Evolutionary conservation across 176 grass and related monocot species (phyloP), one percentile per base, ranked within the genome.

Genomic region (Aegilops bicornis): DNA sequence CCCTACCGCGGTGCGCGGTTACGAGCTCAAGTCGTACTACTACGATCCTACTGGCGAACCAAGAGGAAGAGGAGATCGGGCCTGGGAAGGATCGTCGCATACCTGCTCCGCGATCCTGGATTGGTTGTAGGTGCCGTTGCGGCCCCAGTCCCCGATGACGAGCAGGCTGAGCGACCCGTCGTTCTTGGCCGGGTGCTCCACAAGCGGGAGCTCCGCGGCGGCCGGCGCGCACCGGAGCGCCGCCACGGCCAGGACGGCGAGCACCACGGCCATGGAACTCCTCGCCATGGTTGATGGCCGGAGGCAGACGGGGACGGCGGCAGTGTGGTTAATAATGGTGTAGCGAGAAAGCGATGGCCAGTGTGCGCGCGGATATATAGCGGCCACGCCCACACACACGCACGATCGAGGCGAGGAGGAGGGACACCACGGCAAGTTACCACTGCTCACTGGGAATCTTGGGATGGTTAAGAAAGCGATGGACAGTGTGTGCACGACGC

Each of bases 71-170:
- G 71, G 40, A 30, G 69, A 73, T 73, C 20, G 20, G 32, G 32
- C 7, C n/a, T 15, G 45, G n/a, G 42, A 76, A 43, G 27, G 70
- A 39, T 72, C 20, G 0, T 40, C 0, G n/a, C 0, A 73, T 77
- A 96, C 96, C 96, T 98, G 92, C 14, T 75, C 52, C 2, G 96
- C 93, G 74, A 98, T 90, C 77, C 40, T 14, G 40, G 92, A 91
- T 75, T 99, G 97, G 80, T 99, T 99, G 81, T 79, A 87, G 27
- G 36, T 10, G 12, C 97, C 97, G 47, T 88, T 92, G 42, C 97
- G 95, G 19, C 97, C 97, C 92, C 90, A 94, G 67, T 99, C 97
- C 2, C 97, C 93, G 92, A 96, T 17, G 73, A 96, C 92, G 68
- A 99, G 87, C 61, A 96, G 69, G 67, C 82, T 94, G 27, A 99